Base-by-base conservation (phyloP, 768 basidiomycete genomes). In the Amanita polypyramis region DNA sequence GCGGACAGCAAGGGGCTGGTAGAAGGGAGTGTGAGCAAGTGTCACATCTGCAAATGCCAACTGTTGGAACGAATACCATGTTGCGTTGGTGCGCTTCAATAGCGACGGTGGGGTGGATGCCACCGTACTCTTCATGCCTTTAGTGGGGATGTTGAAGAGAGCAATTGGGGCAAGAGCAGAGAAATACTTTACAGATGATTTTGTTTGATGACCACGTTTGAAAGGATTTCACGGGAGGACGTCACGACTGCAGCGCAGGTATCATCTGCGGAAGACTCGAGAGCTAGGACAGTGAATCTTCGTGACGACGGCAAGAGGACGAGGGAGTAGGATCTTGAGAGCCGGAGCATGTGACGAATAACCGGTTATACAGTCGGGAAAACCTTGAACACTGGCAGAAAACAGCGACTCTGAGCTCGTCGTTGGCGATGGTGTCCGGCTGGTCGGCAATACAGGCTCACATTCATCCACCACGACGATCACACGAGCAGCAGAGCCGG, bases 261-360 rank as follows among this genome's bases (percentile, higher is more conserved):
- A 59, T 98, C 96, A 62, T 99, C 95, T 11, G 92, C 91, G 10
- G 90, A 93, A 1, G 84, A 82, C 63, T 96, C 93, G 32, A 95
- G 57, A 6, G 79, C 85, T 6, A 89, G 73, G 11, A 88, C 79
- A 1, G 77, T 85, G 57, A 87, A 80, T 19, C 44, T 45, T 27
- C 63, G 62, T 23, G 49, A 29, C 30, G 32, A 0, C 4, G 29
- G 33, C 17, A 35, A 14, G 1, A 29, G 29, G 5, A 6, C 25
- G 36, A 15, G 23, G 29, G n/a, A n/a, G n/a, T n/a, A n/a, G n/a
- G 4, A 35, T 15, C 34, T 35, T 34, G 32, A 15, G 7, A 27
- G 17, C 36, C 21, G 37, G 17, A 47, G 21, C 46, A 47, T 47
- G 44, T 19, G 12, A 42, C 25, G 25, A 27, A n/a, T n/a, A n/a